Percentiles rank a stretch among this genome's conserved stretches.
phyloP scores from a whole-genome alignment of 306 rosid genomes.

The Crotalaria pallida region DNA sequence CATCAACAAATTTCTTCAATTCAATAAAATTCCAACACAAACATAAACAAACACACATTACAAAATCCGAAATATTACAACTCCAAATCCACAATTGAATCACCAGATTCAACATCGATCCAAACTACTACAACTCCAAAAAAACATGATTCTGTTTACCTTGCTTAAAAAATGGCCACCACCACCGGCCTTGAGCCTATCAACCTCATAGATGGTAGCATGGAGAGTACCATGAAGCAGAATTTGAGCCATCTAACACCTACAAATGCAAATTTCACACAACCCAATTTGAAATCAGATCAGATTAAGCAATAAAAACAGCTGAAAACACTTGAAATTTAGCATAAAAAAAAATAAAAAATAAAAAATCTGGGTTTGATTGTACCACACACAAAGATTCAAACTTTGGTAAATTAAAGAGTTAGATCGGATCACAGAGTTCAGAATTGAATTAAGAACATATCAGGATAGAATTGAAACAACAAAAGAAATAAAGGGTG shows the following conservation, averaged over 20 bases:
- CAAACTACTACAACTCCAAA: not conserved
- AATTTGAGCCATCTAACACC: conserved; percentile 71
- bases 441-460: not conserved
- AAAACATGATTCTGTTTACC: conserved; percentile 30
- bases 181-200: conserved; percentile 38
- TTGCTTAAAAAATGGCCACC: conserved; percentile 53
- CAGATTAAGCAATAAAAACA: not conserved
- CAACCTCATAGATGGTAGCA: conserved; percentile 79
- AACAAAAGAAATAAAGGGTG: not conserved
- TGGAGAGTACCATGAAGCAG: conserved; percentile 92
- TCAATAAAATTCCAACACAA: conserved; percentile 4
- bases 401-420: conserved; percentile 16
- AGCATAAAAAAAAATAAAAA: not conserved
- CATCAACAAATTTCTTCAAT: conserved; percentile 4
- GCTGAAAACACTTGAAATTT: not conserved
- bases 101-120: not conserved
- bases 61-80: not conserved
- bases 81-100: not conserved
- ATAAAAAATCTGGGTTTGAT: not conserved
- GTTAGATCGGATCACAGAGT: conserved; percentile 24
- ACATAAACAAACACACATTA: not conserved
- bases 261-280: conserved; percentile 26
- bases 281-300: conserved; percentile 23
- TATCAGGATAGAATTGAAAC: not conserved
- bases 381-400: not conserved